A percentile compares a stretch with the other conserved stretches of the same genome.
phyloP scores from a whole-genome alignment of 2,329 filamentous ascomycete species.

The Ploettnerulaceae sp. region DNA sequence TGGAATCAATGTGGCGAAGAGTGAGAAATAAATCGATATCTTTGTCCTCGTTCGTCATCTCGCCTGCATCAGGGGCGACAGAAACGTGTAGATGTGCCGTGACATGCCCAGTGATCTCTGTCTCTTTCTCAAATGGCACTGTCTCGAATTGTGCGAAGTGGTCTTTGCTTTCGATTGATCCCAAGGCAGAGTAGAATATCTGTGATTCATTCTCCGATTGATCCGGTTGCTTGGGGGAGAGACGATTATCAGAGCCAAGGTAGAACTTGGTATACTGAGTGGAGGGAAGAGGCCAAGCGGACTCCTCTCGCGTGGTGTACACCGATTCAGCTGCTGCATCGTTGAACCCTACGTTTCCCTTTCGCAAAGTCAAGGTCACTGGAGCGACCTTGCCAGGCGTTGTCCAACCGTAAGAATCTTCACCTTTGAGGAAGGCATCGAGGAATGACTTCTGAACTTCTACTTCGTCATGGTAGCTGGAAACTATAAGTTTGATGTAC shows the following conservation, averaged over 20 bases:
- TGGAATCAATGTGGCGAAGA: slow-evolving; percentile 50
- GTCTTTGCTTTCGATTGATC: slow-evolving; percentile 49
- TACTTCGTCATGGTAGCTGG: slow-evolving; percentile 62
- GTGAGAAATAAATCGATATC: slow-evolving; percentile 64
- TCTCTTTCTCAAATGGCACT: slow-evolving; percentile 53
- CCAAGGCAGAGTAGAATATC: slow-evolving; percentile 40
- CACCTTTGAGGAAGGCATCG: slow-evolving; percentile 64
- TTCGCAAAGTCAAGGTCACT: slow-evolving; percentile 51
- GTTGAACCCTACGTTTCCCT: slow-evolving; percentile 64
- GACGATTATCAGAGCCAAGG: slow-evolving; percentile 34
- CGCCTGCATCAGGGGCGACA: slow-evolving; percentile 37
- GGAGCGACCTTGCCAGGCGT: slow-evolving; percentile 52
- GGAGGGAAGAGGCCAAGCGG: slow-evolving; percentile 61
- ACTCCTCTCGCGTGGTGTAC: slow-evolving; percentile 52
- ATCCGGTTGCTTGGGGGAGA: slow-evolving; percentile 10
- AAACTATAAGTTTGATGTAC: too few species aligned
- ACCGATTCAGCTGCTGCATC: slow-evolving; percentile 54
- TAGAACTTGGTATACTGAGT: slow-evolving; percentile 60
- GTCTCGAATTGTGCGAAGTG: slow-evolving; percentile 55
- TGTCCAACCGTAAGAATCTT: slow-evolving; percentile 59
- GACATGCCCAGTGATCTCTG: slow-evolving; percentile 65
- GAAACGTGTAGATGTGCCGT: slow-evolving; percentile 61
- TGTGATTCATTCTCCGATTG: background rate
- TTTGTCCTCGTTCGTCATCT: slow-evolving; percentile 7
- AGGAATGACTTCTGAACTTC: slow-evolving; percentile 63